Base-by-base conservation (phyloP, 1,139 yeast species). In the Lizanozyma gosingica region DNA sequence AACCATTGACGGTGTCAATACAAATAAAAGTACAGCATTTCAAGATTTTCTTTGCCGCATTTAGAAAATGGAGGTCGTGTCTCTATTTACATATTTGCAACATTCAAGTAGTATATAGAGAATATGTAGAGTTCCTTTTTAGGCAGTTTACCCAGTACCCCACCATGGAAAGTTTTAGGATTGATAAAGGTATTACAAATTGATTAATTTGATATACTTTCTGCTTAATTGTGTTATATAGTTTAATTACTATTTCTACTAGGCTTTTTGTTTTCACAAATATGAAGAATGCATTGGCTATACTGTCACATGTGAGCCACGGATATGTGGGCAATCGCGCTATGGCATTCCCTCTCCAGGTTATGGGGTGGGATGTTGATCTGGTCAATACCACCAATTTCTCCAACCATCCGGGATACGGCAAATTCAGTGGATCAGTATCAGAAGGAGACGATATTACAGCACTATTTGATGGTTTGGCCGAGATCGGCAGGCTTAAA, bases 291-390 rank as follows among this genome's bases (percentile, higher is more conserved):
- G 29, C 29, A 22, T 22, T 22, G 29, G 29, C 85, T 2, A 71
- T 85, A 4, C 90, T 83, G 57, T 82, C 92, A 4, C 94, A 85
- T 57, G 95, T 86, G 2, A 83, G 78, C 3, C 95, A 86, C 53
- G 95, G 96, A 2, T 84, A 83, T 52, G 94, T 84, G 14, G 95
- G 95, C 1, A 83, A 83, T 55, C 71, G 81, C 43, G 88, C 94
- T 1, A 80, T 86, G 1, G 78, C 86, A 0, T 83, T 86, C 56
- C 94, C 95, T 0, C 60, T 86, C 11, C 95, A 86, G 53, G 71
- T 70, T 41, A 61, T 69, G 9, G 92, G 92, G 2, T 87, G 95
- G 94, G 85, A 87, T 50, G 94, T 84, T 11, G 95, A 86, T 56
- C 79, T 74, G 9, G 57, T 86, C 46, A 84, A 86, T 55, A 83